A percentile compares a stretch with the other conserved stretches of the same genome.
Conservation (phyloP, 148 eudicot genomes). For the Nepenthes gracilis region DNA sequence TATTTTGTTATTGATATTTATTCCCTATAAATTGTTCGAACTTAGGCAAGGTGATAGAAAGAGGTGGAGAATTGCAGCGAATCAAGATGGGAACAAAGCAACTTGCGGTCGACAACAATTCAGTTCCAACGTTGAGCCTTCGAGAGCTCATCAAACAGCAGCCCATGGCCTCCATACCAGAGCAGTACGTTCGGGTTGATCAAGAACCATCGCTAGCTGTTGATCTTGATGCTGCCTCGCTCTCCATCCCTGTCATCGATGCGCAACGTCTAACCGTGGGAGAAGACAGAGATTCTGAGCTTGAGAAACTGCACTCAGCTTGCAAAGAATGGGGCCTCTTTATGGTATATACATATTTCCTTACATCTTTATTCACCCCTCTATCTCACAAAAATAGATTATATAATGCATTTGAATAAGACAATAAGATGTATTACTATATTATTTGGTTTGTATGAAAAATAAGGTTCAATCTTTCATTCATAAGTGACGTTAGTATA, state of each 20-base stretch:
- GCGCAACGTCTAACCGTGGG: neutral
- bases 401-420: neutral
- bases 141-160: neutral
- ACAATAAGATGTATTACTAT: neutral
- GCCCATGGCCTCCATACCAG: neutral
- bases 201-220: neutral
- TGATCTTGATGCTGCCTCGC: neutral
- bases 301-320: constrained; percentile 6
- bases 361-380: neutral
- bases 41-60: no score
- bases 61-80: no score
- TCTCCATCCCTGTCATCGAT: neutral
- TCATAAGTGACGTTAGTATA: no score
- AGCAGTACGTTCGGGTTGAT: neutral
- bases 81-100: neutral
- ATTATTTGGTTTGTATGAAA: neutral
- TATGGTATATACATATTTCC: neutral
- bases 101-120: neutral
- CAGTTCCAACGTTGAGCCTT: neutral
- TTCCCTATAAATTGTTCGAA: no score
- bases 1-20: no score
- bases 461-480: neutral
- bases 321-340: constrained; percentile 10
- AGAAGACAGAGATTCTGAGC: neutral
- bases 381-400: neutral